Percentiles rank a stretch among this genome's conserved stretches.
Conservation (phyloP, 2,329 filamentous ascomycete species). For the Tolypocladium tropicale region DNA sequence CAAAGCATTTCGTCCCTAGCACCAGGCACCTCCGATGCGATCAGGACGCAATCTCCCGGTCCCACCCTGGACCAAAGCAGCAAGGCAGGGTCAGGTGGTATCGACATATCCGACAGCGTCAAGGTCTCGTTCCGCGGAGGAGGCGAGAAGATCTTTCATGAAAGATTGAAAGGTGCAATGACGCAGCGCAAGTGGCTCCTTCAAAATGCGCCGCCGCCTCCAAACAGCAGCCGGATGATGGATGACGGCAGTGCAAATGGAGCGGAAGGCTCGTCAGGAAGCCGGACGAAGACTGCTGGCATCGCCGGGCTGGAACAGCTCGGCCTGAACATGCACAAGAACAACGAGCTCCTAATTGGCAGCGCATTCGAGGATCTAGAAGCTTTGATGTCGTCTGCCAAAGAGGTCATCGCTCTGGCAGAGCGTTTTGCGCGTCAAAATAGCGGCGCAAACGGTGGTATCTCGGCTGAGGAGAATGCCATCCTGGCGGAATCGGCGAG, state of each 20-base stretch:
- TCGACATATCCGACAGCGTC: constrained; percentile 61
- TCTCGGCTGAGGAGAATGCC: constrained; percentile 58
- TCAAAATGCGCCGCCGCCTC: constrained; percentile 79
- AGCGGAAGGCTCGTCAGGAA: constrained; percentile 13
- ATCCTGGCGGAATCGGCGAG: constrained; percentile 68
- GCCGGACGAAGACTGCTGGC: constrained; percentile 57
- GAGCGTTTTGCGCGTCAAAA: constrained; percentile 73
- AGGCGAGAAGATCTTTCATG: constrained; percentile 82
- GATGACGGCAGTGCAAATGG: constrained; percentile 24
- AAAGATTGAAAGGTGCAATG: constrained; percentile 77
- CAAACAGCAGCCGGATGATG: constrained; percentile 40
- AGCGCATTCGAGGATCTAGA: constrained; percentile 93
- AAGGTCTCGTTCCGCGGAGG: constrained; percentile 88
- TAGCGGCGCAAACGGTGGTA: constrained; percentile 42
- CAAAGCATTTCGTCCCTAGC: constrained; percentile 28
- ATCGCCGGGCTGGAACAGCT: constrained; percentile 88
- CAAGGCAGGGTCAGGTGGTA: constrained; percentile 18
- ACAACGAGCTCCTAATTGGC: constrained; percentile 88
- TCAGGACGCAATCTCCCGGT: constrained; percentile 66
- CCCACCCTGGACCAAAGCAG: constrained; percentile 42
- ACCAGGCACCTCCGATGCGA: constrained; percentile 24
- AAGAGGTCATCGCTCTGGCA: constrained; percentile 88
- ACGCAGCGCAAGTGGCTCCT: constrained; percentile 94
- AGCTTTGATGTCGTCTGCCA: constrained; percentile 93
- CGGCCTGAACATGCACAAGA: constrained; percentile 74